Evolutionary conservation across 257 asterid species (phyloP).

Genomic region (Parsonsia alboflavescens): DNA sequence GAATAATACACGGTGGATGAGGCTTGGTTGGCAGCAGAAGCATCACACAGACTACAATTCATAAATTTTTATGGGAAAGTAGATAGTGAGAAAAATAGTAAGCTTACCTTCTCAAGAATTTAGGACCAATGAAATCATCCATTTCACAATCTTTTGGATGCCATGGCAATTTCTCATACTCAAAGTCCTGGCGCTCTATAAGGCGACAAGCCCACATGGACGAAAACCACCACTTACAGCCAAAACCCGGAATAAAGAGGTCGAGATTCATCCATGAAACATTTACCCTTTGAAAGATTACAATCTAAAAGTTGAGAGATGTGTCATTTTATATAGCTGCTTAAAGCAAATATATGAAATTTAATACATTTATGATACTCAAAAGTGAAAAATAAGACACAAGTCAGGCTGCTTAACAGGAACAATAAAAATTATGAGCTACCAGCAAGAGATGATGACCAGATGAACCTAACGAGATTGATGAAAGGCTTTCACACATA

Average conservation of each 20-base stretch:
- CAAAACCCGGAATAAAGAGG: slow-evolving; percentile 78
- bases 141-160: slow-evolving; percentile 60
- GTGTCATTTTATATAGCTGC: slow-evolving; percentile 1
- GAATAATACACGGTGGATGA: neutral
- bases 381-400: neutral
- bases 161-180: slow-evolving; percentile 78
- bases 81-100: slow-evolving; percentile 12
- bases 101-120: slow-evolving; percentile 62
- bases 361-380: neutral
- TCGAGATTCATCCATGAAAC: slow-evolving; percentile 55
- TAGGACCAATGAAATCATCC: slow-evolving; percentile 54
- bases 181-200: slow-evolving; percentile 82
- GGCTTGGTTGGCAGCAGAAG: neutral
- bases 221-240: slow-evolving; percentile 83
- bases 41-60: neutral
- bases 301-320: slow-evolving; percentile 45
- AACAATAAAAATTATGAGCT: neutral
- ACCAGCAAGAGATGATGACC: neutral
- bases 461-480: neutral
- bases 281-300: slow-evolving; percentile 59
- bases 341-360: neutral
- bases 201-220: slow-evolving; percentile 93
- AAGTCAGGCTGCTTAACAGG: neutral
- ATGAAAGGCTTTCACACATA: neutral
- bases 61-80: neutral